phyloP scores from a whole-genome alignment of 148 eudicot genomes.

The Diospyros kaki region DNA sequence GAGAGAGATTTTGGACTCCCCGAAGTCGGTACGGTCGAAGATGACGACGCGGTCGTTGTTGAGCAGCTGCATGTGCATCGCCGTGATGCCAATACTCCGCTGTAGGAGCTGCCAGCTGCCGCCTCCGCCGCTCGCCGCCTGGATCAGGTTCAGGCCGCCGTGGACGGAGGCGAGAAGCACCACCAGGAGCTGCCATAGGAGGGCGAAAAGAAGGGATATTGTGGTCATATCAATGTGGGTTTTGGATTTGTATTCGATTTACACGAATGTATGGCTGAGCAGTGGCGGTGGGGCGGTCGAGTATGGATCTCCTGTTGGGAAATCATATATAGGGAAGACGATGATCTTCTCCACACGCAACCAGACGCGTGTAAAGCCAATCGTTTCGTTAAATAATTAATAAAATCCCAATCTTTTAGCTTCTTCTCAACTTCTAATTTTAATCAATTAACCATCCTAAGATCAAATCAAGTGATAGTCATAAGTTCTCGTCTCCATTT shows the following conservation, averaged over 20 bases:
- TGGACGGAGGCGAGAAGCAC: neutral
- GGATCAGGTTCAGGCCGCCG: neutral
- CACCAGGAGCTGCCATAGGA: neutral
- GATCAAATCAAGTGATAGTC: too few species aligned
- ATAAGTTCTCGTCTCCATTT: too few species aligned
- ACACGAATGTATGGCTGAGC: neutral
- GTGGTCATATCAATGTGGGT: neutral
- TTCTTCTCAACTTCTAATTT: too few species aligned
- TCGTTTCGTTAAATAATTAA: too few species aligned
- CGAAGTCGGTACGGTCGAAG: conserved; percentile 56
- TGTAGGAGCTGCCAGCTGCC: conserved; percentile 39
- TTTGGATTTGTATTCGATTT: neutral
- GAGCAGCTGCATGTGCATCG: conserved; percentile 66
- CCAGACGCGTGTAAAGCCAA: neutral
- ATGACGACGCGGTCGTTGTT: conserved; percentile 40
- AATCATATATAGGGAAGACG: neutral
- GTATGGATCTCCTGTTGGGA: neutral
- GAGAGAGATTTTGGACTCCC: conserved; percentile 40
- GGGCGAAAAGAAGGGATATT: neutral
- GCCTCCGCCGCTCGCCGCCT: conserved; percentile 15
- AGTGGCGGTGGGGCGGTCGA: neutral
- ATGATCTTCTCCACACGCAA: neutral
- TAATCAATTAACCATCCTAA: too few species aligned
- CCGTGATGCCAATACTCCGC: conserved; percentile 36
- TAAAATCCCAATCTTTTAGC: too few species aligned